Base-by-base conservation (phyloP, 306 rosid species). In the Corylus avellana region DNA sequence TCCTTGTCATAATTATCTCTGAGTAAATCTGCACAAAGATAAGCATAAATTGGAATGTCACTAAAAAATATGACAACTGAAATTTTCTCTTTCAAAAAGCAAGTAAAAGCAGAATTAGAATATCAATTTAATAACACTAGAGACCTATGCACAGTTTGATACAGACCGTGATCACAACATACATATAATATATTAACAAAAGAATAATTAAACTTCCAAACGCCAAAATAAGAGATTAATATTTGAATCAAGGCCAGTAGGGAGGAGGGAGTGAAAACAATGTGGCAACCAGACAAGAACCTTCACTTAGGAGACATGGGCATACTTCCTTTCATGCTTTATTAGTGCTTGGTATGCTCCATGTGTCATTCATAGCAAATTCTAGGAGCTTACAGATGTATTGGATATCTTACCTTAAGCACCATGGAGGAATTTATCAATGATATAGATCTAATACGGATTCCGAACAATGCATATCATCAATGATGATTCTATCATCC, bases 1-100 rank as follows among this genome's bases (percentile, higher is more conserved):
- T 79, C 73, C 49, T 75, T 59, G 75, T 84, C 76, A 75, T 71
- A 78, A 58, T 77, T 72, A 93, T 79, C 86, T 91, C 92, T 2
- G 87, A 80, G 86, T 86, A 87, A 79, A 93, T 86, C 98, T 93
- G 84, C 37, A 84, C 73, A 80, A 85, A 73, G 72, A 87, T 55
- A 39, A 4, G 13, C 86, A 73, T 12, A 73, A 54, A 67, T 17
- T 12, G 42, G 42, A 42, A 10, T 18, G 50, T 18, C 46, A 62
- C 56, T 22, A 35, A 32, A 68, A 69, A 13, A 47, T 9, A 46
- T 11, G 63, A 39, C 46, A 53, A n/a, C 35, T 63, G 74, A 1
- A 54, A 68, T 58, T 35, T 18, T 25, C 27, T 44, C 35, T 25
- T 37, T 12, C 49, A 27, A 48, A 42, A 46, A 79, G 32, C 20